Conservation (phyloP, 2,329 filamentous ascomycete genomes). For the Cordyceps cateniannulata region DNA sequence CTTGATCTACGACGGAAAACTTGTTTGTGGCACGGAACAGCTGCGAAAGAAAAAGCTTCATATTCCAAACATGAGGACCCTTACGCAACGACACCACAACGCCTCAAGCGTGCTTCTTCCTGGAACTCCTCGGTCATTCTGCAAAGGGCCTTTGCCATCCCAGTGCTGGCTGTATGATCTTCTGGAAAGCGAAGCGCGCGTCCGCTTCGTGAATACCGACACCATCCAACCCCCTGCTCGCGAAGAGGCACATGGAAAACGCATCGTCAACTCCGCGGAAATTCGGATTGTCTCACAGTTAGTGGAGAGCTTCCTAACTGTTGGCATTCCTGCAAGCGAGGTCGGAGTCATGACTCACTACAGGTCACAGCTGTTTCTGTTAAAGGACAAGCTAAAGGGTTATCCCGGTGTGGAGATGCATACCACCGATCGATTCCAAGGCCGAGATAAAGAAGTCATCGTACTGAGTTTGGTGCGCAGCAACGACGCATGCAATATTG, state of each 20-base stretch:
- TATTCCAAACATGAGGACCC: constrained; percentile 58
- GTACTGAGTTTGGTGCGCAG: constrained; percentile 82
- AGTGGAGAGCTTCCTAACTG: constrained; percentile 68
- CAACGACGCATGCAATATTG: constrained; percentile 77
- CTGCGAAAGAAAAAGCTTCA: constrained; percentile 64
- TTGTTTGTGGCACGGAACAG: constrained; percentile 79
- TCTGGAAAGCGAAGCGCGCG: constrained; percentile 63
- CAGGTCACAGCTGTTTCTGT: constrained; percentile 78
- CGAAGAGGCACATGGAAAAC: constrained; percentile 73
- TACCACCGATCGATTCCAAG: constrained; percentile 94
- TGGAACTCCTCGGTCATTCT: constrained; percentile 44
- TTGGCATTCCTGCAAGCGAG: constrained; percentile 66
- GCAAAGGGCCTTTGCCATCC: constrained; percentile 40
- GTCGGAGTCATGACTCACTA: constrained; percentile 98
- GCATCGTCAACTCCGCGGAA: constrained; percentile 85
- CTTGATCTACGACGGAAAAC: constrained; percentile 82
- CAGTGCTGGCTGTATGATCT: constrained; percentile 73
- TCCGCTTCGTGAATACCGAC: constrained; percentile 88
- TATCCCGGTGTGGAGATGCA: constrained; percentile 76
- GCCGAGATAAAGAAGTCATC: constrained; percentile 89
- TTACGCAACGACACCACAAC: constrained; percentile 55
- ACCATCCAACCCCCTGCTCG: constrained; percentile 54
- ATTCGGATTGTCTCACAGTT: constrained; percentile 71
- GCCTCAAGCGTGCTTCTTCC: constrained; percentile 36
- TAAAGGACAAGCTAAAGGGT: constrained; percentile 64